A percentile compares a stretch with the other conserved stretches of the same genome.
Evolutionary conservation across 2,329 filamentous ascomycete species (phyloP).

Genomic region (Zymoseptoria brevis): DNA sequence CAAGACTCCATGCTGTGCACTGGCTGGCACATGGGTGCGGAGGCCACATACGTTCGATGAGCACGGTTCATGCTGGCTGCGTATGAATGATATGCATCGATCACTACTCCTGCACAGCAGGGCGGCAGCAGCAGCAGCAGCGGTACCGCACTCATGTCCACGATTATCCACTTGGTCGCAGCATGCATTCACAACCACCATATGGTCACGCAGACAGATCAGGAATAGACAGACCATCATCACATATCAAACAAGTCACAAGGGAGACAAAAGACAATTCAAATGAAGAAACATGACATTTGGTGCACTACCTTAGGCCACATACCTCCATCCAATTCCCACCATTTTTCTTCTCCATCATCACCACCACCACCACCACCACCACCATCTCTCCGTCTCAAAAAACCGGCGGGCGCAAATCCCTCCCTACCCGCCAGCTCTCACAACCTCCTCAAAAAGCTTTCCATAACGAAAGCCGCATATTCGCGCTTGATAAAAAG

Average conservation of each 20-base stretch:
- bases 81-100: too few species aligned
- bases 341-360: conserved; percentile 3
- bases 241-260: not conserved
- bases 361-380: conserved; percentile 7
- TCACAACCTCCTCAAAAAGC: not conserved
- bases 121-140: too few species aligned
- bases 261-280: not conserved
- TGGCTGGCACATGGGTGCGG: too few species aligned
- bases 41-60: too few species aligned
- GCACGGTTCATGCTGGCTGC: too few species aligned
- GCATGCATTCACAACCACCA: too few species aligned
- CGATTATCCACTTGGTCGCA: too few species aligned
- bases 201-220: too few species aligned
- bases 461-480: not conserved
- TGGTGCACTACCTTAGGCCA: conserved; percentile 15
- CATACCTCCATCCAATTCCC: conserved; percentile 7
- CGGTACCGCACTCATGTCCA: too few species aligned
- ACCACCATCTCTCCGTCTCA: not conserved
- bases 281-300: conserved; percentile 8
- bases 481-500: not conserved
- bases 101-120: too few species aligned
- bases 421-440: not conserved
- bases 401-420: too few species aligned
- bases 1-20: too few species aligned
- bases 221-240: not conserved